Base-by-base conservation (phyloP, 495 filamentous ascomycete species). In the Trichoderma parareesei region DNA sequence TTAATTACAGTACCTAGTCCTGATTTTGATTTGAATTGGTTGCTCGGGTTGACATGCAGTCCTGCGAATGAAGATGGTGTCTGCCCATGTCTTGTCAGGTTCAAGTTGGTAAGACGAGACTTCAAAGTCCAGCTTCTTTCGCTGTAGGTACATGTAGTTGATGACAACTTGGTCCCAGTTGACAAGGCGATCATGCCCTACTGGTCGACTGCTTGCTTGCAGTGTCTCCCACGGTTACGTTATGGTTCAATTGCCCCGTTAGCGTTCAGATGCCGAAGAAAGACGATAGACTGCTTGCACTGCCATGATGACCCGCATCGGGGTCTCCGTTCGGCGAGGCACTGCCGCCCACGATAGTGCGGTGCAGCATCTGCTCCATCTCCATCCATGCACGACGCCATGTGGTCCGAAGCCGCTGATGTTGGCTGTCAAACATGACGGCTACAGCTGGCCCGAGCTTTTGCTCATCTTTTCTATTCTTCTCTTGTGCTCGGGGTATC, bases 221-320 rank as follows among this genome's bases (percentile, higher is more conserved):
- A 27, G 27, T 27, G 27, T 27, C 27, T 27, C 27, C 27, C 27
- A 27, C 27, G 27, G 27, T 27, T 27, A 27, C 27, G 27, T 27
- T 27, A 27, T 27, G 27, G 27, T 27, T 27, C 27, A 27, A 16
- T 18, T 49, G 46, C 20, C 5, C 46, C 20, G n/a, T 49, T 2
- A 18, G 8, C 16, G 20, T 27, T 49, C 16, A 18, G 46, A 18
- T 5, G 46, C 4, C 16, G 18, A 18, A 49, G 9, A n/a, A 18
- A 27, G 27, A 49, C 9, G 18, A 48, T 8, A 18, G n/a, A 33
- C 20, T 35, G 27, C 20, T 27, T 35, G 53, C 53, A 57, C 53
- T 37, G 53, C 53, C 53, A 57, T 57, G 53, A 57, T 57, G 53
- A 57, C 53, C 53, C 53, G 53, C 53, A 57, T 57, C 53, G 53